Evolutionary conservation across 805 yeast species (phyloP).

Genomic region (Yarrowia bubula): DNA sequence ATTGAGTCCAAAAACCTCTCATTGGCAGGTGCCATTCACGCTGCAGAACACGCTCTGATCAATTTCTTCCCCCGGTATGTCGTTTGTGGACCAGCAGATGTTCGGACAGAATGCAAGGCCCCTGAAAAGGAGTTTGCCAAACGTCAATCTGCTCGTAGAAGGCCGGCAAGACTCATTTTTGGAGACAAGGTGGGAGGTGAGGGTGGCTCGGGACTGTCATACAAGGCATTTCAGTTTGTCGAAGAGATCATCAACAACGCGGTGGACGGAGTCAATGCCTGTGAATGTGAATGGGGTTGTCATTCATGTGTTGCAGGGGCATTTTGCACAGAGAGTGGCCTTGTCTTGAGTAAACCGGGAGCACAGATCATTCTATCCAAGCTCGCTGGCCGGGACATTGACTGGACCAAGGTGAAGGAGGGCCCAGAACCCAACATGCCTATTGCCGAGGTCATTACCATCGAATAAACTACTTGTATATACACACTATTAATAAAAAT

Average conservation of each 20-base stretch:
- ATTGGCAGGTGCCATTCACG: conserved; percentile 92
- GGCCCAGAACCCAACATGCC: conserved; percentile 41
- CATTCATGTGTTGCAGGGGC: conserved; percentile 85
- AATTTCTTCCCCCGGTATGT: conserved; percentile 72
- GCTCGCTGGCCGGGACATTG: conserved; percentile 55
- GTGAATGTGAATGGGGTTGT: conserved; percentile 65
- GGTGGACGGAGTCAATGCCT: conserved; percentile 54
- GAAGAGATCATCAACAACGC: conserved; percentile 53
- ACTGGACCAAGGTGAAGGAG: conserved; percentile 43
- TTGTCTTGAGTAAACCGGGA: conserved; percentile 85
- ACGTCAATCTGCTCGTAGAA: conserved; percentile 61
- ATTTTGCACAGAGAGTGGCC: conserved; percentile 73
- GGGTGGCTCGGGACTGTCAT: conserved; percentile 74
- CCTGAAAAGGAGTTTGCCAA: conserved; percentile 93
- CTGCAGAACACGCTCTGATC: conserved; percentile 88
- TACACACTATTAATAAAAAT: neutral
- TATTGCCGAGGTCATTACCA: neutral
- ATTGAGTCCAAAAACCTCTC: conserved; percentile 58
- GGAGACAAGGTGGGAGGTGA: conserved; percentile 81
- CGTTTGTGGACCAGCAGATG: conserved; percentile 63
- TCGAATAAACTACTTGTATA: neutral
- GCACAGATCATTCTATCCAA: conserved; percentile 65
- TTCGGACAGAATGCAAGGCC: conserved; percentile 92
- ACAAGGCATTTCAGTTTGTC: conserved; percentile 75
- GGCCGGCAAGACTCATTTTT: conserved; percentile 87